Percentiles rank a stretch among this genome's conserved stretches.
phyloP scores from a whole-genome alignment of 345 rosid species.

The Adansonia digitata region DNA sequence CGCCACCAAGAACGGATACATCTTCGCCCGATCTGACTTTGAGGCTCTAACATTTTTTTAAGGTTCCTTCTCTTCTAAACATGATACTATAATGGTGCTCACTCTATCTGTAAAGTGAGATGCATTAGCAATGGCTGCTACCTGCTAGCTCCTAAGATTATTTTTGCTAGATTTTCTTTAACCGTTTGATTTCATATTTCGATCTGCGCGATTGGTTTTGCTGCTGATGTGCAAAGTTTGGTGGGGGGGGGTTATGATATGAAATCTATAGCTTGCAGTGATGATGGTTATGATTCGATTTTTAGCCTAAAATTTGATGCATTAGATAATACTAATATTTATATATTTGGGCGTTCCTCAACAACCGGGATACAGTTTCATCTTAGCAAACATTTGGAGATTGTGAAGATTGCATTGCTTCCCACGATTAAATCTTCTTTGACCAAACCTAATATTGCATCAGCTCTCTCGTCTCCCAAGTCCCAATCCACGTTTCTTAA shows the following conservation, averaged over 20 bases:
- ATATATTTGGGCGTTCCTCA: too few relatives aligned
- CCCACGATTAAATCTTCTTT: too few relatives aligned
- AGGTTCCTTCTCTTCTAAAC: neutral
- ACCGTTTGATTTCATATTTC: neutral
- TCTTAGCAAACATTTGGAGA: too few relatives aligned
- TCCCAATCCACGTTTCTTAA: too few relatives aligned
- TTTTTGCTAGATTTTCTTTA: slow-evolving; percentile 1
- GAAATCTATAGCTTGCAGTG: slow-evolving; percentile 4
- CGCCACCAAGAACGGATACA: slow-evolving; percentile 33
- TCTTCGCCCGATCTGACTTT: slow-evolving; percentile 72
- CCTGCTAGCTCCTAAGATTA: slow-evolving; percentile 10
- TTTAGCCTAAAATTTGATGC: neutral
- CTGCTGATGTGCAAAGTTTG: slow-evolving; percentile 1
- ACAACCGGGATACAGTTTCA: too few relatives aligned
- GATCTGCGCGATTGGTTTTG: neutral
- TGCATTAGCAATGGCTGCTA: slow-evolving; percentile 15
- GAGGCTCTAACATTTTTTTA: slow-evolving; percentile 51
- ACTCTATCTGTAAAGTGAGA: slow-evolving; percentile 31
- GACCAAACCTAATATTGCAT: too few relatives aligned
- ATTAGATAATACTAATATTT: too few relatives aligned
- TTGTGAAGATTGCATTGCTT: too few relatives aligned
- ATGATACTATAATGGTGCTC: neutral
- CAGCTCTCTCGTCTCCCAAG: too few relatives aligned
- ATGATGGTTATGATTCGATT: neutral
- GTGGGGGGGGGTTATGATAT: neutral